phyloP scores from a whole-genome alignment of 2,329 filamentous ascomycete genomes.

The Colletotrichum liriopes region DNA sequence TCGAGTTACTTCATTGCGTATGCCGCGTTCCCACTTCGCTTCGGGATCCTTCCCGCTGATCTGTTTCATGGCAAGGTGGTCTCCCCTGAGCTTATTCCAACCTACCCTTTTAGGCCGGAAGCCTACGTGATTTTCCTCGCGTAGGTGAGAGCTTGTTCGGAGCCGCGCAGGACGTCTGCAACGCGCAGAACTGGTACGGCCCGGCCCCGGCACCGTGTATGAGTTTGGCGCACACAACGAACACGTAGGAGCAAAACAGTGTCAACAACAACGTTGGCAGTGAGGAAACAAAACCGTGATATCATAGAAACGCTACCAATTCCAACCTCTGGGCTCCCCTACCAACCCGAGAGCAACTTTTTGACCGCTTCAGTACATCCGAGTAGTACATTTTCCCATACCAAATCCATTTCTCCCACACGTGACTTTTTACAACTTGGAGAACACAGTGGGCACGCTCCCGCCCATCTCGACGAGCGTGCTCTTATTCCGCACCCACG shows the following conservation, averaged over 20 bases:
- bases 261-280: neutral
- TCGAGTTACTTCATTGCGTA: neutral
- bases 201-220: neutral
- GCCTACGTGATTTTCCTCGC: no score
- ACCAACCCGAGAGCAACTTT: neutral
- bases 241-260: no score
- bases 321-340: neutral
- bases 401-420: neutral
- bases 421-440: constrained; percentile 69
- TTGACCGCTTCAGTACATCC: neutral
- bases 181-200: no score
- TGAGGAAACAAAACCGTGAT: constrained; percentile 7
- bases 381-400: neutral
- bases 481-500: constrained; percentile 90
- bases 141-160: no score
- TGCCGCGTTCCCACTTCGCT: neutral
- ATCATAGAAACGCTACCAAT: constrained; percentile 33
- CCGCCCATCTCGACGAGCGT: constrained; percentile 88
- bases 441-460: constrained; percentile 79
- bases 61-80: neutral
- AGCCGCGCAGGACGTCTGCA: no score
- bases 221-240: neutral
- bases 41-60: neutral
- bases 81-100: neutral
- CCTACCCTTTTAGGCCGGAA: neutral